Percentiles rank a stretch among this genome's conserved stretches.
Conservation (phyloP, 2,329 filamentous ascomycete genomes). For the Colletotrichum agaves region DNA sequence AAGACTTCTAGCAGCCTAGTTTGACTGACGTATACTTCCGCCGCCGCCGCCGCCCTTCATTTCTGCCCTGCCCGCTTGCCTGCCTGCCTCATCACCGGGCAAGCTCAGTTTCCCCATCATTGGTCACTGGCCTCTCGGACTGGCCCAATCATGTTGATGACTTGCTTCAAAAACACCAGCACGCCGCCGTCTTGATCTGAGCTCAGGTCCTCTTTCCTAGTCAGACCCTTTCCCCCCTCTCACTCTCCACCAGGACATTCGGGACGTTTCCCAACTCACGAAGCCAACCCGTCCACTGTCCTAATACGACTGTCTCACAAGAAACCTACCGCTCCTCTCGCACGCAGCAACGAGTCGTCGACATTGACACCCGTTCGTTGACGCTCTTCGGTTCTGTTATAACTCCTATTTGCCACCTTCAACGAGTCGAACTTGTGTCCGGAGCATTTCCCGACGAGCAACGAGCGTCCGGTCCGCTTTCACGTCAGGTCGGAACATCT, state of each 20-base stretch:
- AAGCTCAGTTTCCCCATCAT: conserved; percentile 49
- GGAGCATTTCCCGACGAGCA: conserved; percentile 12
- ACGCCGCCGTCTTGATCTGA: conserved; percentile 53
- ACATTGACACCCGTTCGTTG: conserved; percentile 1
- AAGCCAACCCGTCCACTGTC: conserved; percentile 7
- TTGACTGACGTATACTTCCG: conserved; percentile 52
- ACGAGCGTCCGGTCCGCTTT: conserved; percentile 15
- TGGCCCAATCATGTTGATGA: conserved; percentile 58
- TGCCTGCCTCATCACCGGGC: conserved; percentile 34
- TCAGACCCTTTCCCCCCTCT: conserved; percentile 47
- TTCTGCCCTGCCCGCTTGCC: conserved; percentile 40
- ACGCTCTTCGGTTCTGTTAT: background rate
- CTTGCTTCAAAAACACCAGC: conserved; percentile 51
- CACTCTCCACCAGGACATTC: conserved; percentile 38
- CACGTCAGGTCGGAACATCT: conserved; percentile 13
- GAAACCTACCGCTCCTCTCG: conserved; percentile 2
- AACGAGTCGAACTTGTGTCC: conserved; percentile 18
- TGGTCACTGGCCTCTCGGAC: conserved; percentile 50
- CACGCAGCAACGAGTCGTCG: background rate
- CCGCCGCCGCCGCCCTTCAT: conserved; percentile 45
- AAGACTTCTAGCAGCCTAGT: conserved; percentile 50
- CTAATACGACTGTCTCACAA: conserved; percentile 10
- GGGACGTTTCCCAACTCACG: conserved; percentile 19
- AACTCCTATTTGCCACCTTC: background rate
- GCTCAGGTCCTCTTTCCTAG: conserved; percentile 40